Percentiles rank a stretch among this genome's conserved stretches.
These are phyloP conservation scores for Volvox africanus DNA, from an alignment of 139 green algal species.

Conservation along the genomic window DNA sequence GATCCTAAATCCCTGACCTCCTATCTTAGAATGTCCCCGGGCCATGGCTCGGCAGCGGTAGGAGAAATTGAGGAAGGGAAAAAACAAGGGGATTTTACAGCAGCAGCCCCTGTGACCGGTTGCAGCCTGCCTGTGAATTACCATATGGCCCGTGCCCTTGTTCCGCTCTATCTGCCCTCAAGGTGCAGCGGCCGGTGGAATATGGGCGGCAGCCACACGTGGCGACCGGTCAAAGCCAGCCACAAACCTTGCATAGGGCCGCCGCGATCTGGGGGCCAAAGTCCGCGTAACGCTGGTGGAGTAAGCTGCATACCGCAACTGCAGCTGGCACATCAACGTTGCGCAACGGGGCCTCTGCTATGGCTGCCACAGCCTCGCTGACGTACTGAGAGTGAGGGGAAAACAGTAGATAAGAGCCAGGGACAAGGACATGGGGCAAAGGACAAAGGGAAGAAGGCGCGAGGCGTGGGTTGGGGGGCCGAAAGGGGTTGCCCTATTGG, in stretches of 20 bases:
- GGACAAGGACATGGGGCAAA: not conserved
- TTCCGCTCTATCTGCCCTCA: too few relatives aligned
- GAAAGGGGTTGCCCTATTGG: not conserved
- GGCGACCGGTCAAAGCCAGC: not conserved
- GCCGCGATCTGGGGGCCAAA: slow-evolving; percentile 44
- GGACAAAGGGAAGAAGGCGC: not conserved
- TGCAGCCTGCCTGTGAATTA: too few relatives aligned
- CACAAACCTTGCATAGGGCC: slow-evolving; percentile 40
- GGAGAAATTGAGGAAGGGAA: too few relatives aligned
- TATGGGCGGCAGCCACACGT: too few relatives aligned
- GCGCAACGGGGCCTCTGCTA: slow-evolving; percentile 89
- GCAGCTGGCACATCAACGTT: slow-evolving; percentile 84
- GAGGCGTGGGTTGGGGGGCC: not conserved
- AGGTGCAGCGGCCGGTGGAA: too few relatives aligned
- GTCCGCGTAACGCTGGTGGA: slow-evolving; percentile 92
- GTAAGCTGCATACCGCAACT: slow-evolving; percentile 79
- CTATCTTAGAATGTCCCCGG: too few relatives aligned
- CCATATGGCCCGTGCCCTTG: too few relatives aligned
- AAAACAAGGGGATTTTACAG: too few relatives aligned
- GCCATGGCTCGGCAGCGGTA: too few relatives aligned
- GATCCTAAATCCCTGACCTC: too few relatives aligned
- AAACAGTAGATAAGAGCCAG: not conserved
- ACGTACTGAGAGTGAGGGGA: slow-evolving; percentile 83
- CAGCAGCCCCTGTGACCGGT: too few relatives aligned
- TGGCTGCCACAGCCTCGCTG: slow-evolving; percentile 87